Evolutionary conservation across 176 grass and related monocot genomes (phyloP), one percentile per base, ranked within the genome.

Genomic region (Aegilops tauschii): DNA sequence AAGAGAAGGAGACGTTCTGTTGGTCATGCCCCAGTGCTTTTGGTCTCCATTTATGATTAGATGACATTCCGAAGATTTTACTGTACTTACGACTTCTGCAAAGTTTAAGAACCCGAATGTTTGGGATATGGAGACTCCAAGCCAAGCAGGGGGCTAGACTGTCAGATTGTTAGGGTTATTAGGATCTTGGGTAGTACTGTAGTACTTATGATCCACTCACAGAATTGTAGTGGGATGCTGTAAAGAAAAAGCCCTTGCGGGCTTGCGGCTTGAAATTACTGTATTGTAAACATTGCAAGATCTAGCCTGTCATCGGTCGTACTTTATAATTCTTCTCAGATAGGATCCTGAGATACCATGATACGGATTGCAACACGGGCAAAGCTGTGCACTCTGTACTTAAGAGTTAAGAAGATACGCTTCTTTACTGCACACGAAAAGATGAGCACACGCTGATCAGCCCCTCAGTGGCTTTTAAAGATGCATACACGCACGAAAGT

Each of bases 401-500:
- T 73, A 42, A 12, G 10, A 3, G 9, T 40, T 42, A 42, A 35
- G 23, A 25, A 47, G 21, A 76, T 76, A 76, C 42, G 3, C 42
- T 75, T 73, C 0, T 7, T 69, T 47, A 44, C 39, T 44, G 11
- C 39, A 45, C 39, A 8, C n/a, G 61, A 42, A 75, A 47, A 14
- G 32, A 42, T 71, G 72, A 49, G 65, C 81, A 67, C 86, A 83
- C 63, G 16, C 86, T 25, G 47, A 44, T 31, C n/a, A 50, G 13
- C 20, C 64, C 62, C 28, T 63, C 31, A 76, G 16, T 18, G 31
- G 65, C 74, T 23, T 70, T 25, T 25, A 25, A 25, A 67, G 16
- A 16, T 50, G 62, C 71, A 14, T 50, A 63, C 39, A 14, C 49
- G 34, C 23, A 44, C 20, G 31, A 82, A 52, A 82, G 37, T 71